Evolutionary conservation across 768 basidiomycete species (phyloP), one percentile per base, ranked within the genome.

Genomic region (Boletus coccyginus): DNA sequence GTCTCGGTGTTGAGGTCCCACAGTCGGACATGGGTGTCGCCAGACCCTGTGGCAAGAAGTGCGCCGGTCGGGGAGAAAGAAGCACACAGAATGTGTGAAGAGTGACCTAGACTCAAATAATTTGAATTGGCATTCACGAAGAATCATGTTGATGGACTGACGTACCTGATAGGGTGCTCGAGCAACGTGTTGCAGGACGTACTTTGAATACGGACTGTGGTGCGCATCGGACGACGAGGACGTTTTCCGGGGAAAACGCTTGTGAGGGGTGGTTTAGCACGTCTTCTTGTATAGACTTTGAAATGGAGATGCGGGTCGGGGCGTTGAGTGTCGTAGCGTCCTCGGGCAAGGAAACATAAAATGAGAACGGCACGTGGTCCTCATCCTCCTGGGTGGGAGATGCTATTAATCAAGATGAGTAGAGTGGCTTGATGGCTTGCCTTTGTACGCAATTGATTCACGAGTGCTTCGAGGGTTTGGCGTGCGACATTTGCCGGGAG

Each of bases 191-290:
- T 12, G 97, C 94, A 24, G 93, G 92, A 61, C 95, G 80, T 29
- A 99, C 95, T 56, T 87, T 85, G 74, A 97, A 99, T 5, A 98
- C 90, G 44, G 94, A 92, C 71, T 99, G 95, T 10, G 96, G 96
- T 29, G 95, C 87, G 71, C 96, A 98, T 62, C 88, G 84, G 27
- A 98, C 81, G 49, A 90, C 79, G 54, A 98, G 85, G 11, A 94
- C 81, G 66, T 92, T 94, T 80, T 99, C 96, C 10, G 84, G 78
- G 0, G 90, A 87, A 61, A 92, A 90, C 0, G 81, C 77, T 27
- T 83, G 78, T 2, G 88, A 87, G 0, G 87, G 79, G 65, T 88
- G 89, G 8, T 78, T 74, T 10, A 98, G 77, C 10, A 97, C 81
- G 65, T 98, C 94, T 3, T 80, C 75, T 62, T 92, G 83, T 31